Evolutionary conservation across 148 eudicot species (phyloP).

Genomic region (Vaccinium macrocarpon): DNA sequence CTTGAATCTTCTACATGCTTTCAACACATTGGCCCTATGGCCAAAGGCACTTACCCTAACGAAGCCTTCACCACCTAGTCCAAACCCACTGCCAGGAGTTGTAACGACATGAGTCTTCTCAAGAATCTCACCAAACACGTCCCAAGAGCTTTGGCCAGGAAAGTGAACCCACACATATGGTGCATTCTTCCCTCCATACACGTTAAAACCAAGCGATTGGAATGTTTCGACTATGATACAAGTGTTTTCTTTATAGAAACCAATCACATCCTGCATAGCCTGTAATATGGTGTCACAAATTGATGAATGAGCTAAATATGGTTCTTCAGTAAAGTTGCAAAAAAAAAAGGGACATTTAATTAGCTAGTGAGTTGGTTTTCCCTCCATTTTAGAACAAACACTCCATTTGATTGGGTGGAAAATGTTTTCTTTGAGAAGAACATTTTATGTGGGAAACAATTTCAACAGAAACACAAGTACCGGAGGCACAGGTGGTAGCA

Average conservation of each 20-base stretch:
- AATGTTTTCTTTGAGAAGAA: not conserved
- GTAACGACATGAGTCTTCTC: constrained; percentile 69
- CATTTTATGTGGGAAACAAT: not conserved
- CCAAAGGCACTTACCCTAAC: constrained; percentile 79
- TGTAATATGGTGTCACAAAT: constrained; percentile 63
- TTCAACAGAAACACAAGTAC: not conserved
- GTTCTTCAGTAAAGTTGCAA: not conserved
- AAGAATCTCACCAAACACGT: constrained; percentile 63
- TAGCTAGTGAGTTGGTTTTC: not conserved
- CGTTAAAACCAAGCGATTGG: constrained; percentile 46
- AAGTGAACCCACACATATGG: constrained; percentile 90
- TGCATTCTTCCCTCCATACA: constrained; percentile 77
- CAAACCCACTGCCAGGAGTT: constrained; percentile 84
- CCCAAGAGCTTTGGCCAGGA: constrained; percentile 79
- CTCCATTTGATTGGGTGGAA: not conserved
- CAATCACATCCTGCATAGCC: constrained; percentile 45
- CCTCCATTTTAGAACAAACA: not conserved
- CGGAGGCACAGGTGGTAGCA: not conserved
- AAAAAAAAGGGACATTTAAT: too few relatives aligned
- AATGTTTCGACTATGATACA: constrained; percentile 55
- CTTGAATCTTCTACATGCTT: constrained; percentile 90
- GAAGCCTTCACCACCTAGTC: constrained; percentile 66
- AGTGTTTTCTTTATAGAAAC: constrained; percentile 72
- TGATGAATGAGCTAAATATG: constrained; percentile 45
- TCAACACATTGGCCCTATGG: constrained; percentile 63